These are phyloP conservation scores for Chalaropsis thielavioides DNA, from an alignment of 2,329 filamentous ascomycete species.

Conservation along the genomic window DNA sequence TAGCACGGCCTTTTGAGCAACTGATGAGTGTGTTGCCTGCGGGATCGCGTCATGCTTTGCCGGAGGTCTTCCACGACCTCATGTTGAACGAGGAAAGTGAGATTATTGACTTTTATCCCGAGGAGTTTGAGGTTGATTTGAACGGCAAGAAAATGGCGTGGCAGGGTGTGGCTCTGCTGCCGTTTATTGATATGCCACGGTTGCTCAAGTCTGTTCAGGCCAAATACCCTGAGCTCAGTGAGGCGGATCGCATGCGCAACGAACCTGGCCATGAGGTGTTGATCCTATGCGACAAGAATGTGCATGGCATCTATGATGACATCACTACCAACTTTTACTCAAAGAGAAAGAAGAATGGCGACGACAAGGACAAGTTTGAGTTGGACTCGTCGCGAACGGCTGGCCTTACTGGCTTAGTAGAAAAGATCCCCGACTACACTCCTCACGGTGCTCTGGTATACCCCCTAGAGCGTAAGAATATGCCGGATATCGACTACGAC, in stretches of 20 bases:
- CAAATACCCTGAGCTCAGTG: conserved; percentile 64
- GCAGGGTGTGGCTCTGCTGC: conserved; percentile 86
- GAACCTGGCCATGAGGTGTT: conserved; percentile 66
- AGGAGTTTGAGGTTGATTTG: conserved; percentile 81
- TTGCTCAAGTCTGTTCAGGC: conserved; percentile 68
- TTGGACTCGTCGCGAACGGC: conserved; percentile 62
- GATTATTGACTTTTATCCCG: conserved; percentile 95
- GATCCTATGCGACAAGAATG: conserved; percentile 69
- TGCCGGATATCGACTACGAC: conserved; percentile 72
- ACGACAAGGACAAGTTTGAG: conserved; percentile 45
- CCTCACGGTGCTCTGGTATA: conserved; percentile 71
- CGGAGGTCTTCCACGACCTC: conserved; percentile 71
- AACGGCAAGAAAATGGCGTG: conserved; percentile 98
- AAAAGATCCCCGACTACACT: conserved; percentile 70
- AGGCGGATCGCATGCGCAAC: conserved; percentile 68
- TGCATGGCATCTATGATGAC: conserved; percentile 59
- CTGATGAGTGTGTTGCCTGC: conserved; percentile 96
- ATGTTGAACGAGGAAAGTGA: conserved; percentile 82
- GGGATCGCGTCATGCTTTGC: conserved; percentile 81
- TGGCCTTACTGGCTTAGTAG: conserved; percentile 64
- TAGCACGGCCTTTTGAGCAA: conserved; percentile 89
- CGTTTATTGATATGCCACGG: conserved; percentile 88
- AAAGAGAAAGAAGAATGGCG: conserved; percentile 49
- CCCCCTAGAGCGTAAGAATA: conserved; percentile 54
- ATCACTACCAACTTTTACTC: conserved; percentile 79